Base-by-base conservation (phyloP, 495 filamentous ascomycete species). In the Daldinia loculata region DNA sequence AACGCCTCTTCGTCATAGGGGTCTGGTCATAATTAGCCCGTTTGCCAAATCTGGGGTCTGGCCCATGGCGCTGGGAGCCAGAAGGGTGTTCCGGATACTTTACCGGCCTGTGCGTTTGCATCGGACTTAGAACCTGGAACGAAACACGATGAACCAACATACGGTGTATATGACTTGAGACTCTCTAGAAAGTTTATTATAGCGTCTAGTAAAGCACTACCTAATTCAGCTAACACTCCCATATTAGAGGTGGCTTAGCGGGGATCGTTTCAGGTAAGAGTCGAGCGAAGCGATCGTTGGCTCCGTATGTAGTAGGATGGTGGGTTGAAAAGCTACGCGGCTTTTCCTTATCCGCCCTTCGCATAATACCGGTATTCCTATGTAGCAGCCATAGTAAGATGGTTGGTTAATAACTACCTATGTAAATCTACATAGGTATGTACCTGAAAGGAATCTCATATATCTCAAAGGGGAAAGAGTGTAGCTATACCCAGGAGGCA, bases 1-100 rank as follows among this genome's bases (percentile, higher is more conserved):
- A 66, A 57, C 61, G 57, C 65, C 66, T 52, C 57, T 53, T 69
- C 66, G 65, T 69, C 61, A 53, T 38, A 59, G 32, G 56, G 45
- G 56, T 63, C 70, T 66, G 24, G 61, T 61, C 61, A 65, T 66
- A 69, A 73, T 73, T 73, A 73, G 58, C 66, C 60, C 66, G 66
- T 73, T 69, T 73, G 70, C n/a, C 51, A 63, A 67, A 73, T 73
- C 70, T 65, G 70, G 70, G 70, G 70, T 73, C 53, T 41, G 70
- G 70, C 36, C 70, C 70, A 66, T 64, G 70, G 68, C 65, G 70
- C 60, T 73, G 70, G 66, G 51, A 73, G 63, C 52, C 43, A 61
- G 56, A 60, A 66, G n/a, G 17, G 29, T 56, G 61, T 62, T 73
- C 70, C 60, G 61, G 66, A 59, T 34, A 34, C 70, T 58, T 63